These are phyloP conservation scores for Rhizopus sp. DNA, from an alignment of 371 early-diverging fungal species.

Conservation along the genomic window DNA sequence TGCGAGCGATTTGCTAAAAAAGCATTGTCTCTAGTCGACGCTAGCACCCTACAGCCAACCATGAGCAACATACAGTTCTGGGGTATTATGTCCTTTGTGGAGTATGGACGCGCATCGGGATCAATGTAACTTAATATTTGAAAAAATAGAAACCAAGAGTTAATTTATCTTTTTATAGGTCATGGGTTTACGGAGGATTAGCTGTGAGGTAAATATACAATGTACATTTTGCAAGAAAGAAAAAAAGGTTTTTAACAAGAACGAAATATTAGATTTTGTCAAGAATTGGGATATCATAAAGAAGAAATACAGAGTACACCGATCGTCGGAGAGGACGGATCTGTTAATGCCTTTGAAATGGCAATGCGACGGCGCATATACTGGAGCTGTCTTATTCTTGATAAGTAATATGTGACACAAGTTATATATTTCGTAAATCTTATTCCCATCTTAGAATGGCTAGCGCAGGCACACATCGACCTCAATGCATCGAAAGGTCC, in stretches of 20 bases:
- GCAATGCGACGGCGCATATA: conserved; percentile 56
- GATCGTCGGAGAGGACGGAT: conserved; percentile 39
- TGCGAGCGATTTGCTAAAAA: conserved; percentile 46
- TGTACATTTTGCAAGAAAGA: neutral
- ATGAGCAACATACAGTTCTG: conserved; percentile 61
- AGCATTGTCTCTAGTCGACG: conserved; percentile 41
- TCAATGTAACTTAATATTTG: conserved; percentile 36
- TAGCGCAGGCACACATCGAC: conserved; percentile 57
- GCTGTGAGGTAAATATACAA: conserved; percentile 40
- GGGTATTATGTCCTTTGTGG: conserved; percentile 59
- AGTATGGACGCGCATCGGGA: conserved; percentile 63
- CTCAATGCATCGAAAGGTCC: conserved; percentile 53
- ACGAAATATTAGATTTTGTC: conserved; percentile 44
- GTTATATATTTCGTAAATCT: neutral
- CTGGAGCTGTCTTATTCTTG: conserved; percentile 59
- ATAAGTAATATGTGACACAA: conserved; percentile 29
- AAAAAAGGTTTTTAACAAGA: neutral
- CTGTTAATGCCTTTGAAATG: conserved; percentile 50
- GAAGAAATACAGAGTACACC: conserved; percentile 49
- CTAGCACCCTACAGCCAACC: conserved; percentile 48
- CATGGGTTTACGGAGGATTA: conserved; percentile 72
- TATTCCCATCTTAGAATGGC: conserved; percentile 24
- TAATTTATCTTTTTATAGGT: conserved; percentile 25
- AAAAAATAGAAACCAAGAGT: conserved; percentile 1
- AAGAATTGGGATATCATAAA: conserved; percentile 60